A percentile compares a stretch with the other conserved stretches of the same genome.
Conservation (phyloP, 305 asterid genomes). For the Solanum hybrid region DNA sequence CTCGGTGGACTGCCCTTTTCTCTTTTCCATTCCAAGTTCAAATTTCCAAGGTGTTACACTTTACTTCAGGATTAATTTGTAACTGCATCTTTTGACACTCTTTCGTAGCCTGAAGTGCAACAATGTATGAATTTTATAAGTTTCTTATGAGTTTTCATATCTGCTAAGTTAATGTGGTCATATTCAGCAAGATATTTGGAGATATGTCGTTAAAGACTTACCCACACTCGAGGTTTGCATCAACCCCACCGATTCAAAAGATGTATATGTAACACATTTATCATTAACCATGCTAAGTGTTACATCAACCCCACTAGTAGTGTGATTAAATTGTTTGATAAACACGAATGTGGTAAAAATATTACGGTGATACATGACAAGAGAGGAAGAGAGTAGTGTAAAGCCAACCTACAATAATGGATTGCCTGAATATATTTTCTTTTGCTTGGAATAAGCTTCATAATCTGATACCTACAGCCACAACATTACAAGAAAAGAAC, state of each 20-base stretch:
- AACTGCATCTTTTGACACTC: no score
- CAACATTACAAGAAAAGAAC: background rate
- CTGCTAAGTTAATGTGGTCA: no score
- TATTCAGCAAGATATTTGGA: background rate
- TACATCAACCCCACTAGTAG: background rate
- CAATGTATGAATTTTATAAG: no score
- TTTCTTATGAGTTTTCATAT: no score
- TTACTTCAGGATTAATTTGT: no score
- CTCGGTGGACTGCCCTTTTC: no score
- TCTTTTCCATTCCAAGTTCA: no score
- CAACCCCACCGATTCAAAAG: background rate
- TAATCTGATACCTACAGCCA: background rate
- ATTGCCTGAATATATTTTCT: background rate
- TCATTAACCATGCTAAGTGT: background rate
- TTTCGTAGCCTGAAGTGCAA: no score
- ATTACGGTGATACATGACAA: background rate
- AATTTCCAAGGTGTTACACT: background rate
- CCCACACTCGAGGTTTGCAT: background rate
- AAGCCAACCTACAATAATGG: background rate
- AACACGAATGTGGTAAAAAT: no score
- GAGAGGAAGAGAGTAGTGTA: background rate
- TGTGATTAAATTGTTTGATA: background rate
- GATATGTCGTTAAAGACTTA: no score
- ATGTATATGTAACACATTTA: background rate
- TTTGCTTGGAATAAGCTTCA: background rate